These are phyloP conservation scores for Dryadomyces sulphureus DNA, from an alignment of 2,329 filamentous ascomycete genomes.

Conservation along the genomic window DNA sequence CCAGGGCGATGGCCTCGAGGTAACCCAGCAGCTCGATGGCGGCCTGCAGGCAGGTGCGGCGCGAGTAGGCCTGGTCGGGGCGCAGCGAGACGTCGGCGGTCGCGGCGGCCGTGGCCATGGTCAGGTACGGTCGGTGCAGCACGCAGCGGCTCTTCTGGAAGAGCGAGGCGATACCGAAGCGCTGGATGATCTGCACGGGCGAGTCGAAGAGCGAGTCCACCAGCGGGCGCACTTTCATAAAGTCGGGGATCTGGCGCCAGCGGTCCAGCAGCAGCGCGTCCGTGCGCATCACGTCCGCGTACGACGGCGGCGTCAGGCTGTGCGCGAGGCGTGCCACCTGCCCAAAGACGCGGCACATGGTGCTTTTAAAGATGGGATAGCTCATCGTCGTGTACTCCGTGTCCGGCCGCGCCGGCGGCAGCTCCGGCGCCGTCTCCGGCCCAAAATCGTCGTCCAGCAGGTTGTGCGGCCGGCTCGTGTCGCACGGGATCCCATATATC, in stretches of 20 bases:
- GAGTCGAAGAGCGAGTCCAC: constrained; percentile 33
- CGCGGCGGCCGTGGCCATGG: constrained; percentile 18
- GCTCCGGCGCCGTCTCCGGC: constrained; percentile 32
- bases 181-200: constrained; percentile 31
- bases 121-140: constrained; percentile 37
- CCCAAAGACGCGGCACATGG: constrained; percentile 31
- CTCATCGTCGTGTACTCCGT: constrained; percentile 44
- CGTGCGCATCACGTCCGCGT: constrained; percentile 32
- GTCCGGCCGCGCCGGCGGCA: constrained; percentile 42
- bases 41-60: constrained; percentile 32
- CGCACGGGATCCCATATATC: constrained; percentile 47
- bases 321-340: constrained; percentile 36
- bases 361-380: constrained; percentile 37
- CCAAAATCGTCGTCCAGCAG: constrained; percentile 51
- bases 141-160: constrained; percentile 42
- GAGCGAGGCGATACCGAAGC: constrained; percentile 35
- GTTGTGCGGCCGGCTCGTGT: constrained; percentile 46
- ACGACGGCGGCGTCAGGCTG: constrained; percentile 28
- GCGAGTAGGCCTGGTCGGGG: constrained; percentile 35
- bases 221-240: constrained; percentile 33
- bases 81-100: constrained; percentile 12
- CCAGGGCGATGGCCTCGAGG: constrained; percentile 32
- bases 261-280: constrained; percentile 29
- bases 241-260: constrained; percentile 29
- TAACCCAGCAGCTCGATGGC: constrained; percentile 31